A percentile compares a stretch with the other conserved stretches of the same genome.
Evolutionary conservation across 2,329 filamentous ascomycete genomes (phyloP).

Genomic region (Capronia americana): DNA sequence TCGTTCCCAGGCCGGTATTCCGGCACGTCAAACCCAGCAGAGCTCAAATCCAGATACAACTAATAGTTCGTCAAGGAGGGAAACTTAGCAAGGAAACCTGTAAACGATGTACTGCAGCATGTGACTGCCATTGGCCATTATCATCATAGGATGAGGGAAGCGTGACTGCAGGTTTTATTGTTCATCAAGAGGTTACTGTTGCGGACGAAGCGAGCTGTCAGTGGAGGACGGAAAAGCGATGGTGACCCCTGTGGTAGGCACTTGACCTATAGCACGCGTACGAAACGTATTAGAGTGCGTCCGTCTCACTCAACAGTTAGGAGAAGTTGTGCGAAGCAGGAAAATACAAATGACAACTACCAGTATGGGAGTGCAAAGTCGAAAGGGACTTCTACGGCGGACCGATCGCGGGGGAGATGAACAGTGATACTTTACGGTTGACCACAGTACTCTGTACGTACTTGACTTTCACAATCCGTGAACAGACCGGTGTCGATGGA

Average conservation of each 20-base stretch:
- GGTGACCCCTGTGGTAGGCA: neutral
- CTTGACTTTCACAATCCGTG: neutral
- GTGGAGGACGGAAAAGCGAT: neutral
- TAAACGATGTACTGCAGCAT: too few species aligned
- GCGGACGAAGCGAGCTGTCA: neutral
- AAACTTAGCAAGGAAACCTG: too few species aligned
- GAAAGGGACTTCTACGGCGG: neutral
- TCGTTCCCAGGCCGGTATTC: too few species aligned
- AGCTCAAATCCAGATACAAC: too few species aligned
- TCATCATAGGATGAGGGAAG: too few species aligned
- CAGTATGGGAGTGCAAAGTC: too few species aligned
- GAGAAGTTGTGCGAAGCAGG: neutral
- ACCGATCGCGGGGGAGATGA: neutral
- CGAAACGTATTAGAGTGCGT: neutral
- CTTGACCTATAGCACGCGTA: neutral
- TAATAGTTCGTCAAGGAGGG: too few species aligned
- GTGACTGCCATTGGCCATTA: too few species aligned
- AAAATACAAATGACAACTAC: too few species aligned
- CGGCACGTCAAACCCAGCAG: too few species aligned
- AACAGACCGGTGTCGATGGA: neutral
- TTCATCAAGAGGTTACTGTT: neutral
- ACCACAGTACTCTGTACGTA: neutral
- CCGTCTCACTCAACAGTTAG: neutral
- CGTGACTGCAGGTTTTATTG: neutral
- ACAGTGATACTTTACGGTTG: neutral